These are phyloP conservation scores for Kluyveromyces nonfermentans DNA, from an alignment of 805 yeast genomes.

Conservation along the genomic window DNA sequence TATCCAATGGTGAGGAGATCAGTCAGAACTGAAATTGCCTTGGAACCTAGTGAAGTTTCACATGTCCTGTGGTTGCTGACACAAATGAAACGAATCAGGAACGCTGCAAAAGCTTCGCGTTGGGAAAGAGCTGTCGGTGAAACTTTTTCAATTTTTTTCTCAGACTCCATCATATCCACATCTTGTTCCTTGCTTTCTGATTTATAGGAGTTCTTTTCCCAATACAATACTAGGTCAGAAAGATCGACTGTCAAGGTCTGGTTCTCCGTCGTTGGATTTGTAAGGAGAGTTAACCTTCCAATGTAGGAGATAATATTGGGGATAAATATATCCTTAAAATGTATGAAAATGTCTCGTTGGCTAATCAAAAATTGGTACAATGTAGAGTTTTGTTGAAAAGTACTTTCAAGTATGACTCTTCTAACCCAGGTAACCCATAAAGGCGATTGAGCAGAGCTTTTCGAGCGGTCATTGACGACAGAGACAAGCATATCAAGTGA, in stretches of 20 bases:
- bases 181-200: constrained; percentile 17
- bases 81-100: constrained; percentile 79
- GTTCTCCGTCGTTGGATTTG: constrained; percentile 70
- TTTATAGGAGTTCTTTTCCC: constrained; percentile 57
- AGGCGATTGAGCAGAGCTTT: constrained; percentile 37
- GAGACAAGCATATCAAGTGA: constrained; percentile 87
- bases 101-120: constrained; percentile 84
- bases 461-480: constrained; percentile 61
- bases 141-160: not conserved
- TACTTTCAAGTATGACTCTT: constrained; percentile 82
- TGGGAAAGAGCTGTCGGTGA: constrained; percentile 59
- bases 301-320: constrained; percentile 84
- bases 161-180: constrained; percentile 12
- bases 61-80: constrained; percentile 77
- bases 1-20: constrained; percentile 59
- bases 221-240: constrained; percentile 72
- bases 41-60: constrained; percentile 71
- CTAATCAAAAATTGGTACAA: constrained; percentile 83
- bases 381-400: constrained; percentile 74
- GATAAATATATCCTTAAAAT: constrained; percentile 80
- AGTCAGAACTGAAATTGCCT: constrained; percentile 70
- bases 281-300: constrained; percentile 76
- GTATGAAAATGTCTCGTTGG: constrained; percentile 75
- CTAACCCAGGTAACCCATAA: constrained; percentile 94
- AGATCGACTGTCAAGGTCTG: constrained; percentile 82